phyloP scores from a whole-genome alignment of 352 stramenopile genomes.

The Blastocystis sp. region DNA sequence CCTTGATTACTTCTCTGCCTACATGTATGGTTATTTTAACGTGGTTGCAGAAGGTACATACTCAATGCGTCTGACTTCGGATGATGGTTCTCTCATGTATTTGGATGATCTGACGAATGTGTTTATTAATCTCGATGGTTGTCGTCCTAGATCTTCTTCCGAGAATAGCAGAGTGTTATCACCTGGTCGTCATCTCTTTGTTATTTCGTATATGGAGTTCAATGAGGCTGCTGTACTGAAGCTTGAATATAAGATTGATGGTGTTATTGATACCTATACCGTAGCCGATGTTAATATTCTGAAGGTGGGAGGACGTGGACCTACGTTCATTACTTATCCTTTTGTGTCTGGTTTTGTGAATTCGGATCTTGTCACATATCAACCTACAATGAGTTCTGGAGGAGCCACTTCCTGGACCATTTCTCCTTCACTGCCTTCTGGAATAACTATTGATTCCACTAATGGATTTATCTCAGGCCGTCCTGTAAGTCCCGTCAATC shows the following conservation, averaged over 20 bases:
- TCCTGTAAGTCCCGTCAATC: background rate
- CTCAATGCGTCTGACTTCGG: constrained; percentile 6
- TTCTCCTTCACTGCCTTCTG: constrained; percentile 8
- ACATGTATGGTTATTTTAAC: constrained; percentile 51
- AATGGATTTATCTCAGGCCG: background rate
- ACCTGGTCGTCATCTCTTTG: constrained; percentile 43
- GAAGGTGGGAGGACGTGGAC: constrained; percentile 56
- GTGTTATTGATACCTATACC: background rate
- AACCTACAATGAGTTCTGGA: constrained; percentile 3
- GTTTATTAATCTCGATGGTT: constrained; percentile 59
- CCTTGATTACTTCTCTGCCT: constrained; percentile 58
- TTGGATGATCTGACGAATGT: background rate
- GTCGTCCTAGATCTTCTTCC: background rate
- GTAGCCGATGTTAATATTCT: background rate
- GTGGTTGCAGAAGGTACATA: background rate
- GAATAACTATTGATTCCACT: background rate
- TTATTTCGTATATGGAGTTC: constrained; percentile 39
- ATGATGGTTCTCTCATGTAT: constrained; percentile 58
- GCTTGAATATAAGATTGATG: background rate
- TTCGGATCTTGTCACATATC: background rate
- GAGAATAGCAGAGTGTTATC: background rate
- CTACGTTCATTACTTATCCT: constrained; percentile 60
- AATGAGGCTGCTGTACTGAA: constrained; percentile 23
- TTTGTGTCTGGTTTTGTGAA: constrained; percentile 27
- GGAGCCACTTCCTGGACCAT: background rate